A percentile compares a stretch with the other conserved stretches of the same genome.
phyloP scores from a whole-genome alignment of 352 stramenopile species.

The Globisporangium cylindrosporum region DNA sequence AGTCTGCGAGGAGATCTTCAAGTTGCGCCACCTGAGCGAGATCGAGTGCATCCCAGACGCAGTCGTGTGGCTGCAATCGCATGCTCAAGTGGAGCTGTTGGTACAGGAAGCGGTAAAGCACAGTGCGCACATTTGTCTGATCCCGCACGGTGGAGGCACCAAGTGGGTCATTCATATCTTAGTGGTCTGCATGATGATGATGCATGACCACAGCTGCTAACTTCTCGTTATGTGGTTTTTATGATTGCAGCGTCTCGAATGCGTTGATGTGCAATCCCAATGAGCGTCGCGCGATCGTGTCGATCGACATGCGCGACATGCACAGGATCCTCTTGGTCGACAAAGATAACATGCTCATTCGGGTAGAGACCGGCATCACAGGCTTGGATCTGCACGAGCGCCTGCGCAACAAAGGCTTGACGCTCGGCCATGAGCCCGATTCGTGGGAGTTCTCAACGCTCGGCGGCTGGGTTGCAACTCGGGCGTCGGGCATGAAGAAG shows the following conservation, averaged over 20 bases:
- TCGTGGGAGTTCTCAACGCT: slow-evolving; percentile 93
- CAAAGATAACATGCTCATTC: slow-evolving; percentile 82
- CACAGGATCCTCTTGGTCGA: slow-evolving; percentile 62
- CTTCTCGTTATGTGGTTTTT: neutral
- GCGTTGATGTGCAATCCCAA: slow-evolving; percentile 53
- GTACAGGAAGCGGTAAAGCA: slow-evolving; percentile 63
- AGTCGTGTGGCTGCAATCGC: slow-evolving; percentile 86
- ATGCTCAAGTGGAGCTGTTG: slow-evolving; percentile 83
- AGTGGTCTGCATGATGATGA: neutral
- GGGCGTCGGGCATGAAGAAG: slow-evolving; percentile 94
- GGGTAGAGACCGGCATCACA: slow-evolving; percentile 90
- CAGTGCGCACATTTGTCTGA: slow-evolving; percentile 80
- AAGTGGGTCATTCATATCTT: slow-evolving; percentile 51
- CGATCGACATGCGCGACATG: slow-evolving; percentile 93
- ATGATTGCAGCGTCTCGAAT: slow-evolving; percentile 44
- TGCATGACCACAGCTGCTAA: neutral
- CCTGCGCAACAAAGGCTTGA: slow-evolving; percentile 82
- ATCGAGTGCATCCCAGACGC: slow-evolving; percentile 84
- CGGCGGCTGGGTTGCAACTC: slow-evolving; percentile 91
- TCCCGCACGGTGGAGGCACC: slow-evolving; percentile 94
- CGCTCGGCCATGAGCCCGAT: slow-evolving; percentile 91
- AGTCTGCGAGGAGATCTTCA: slow-evolving; percentile 61
- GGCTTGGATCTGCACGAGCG: slow-evolving; percentile 87
- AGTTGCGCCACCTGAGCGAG: slow-evolving; percentile 38
- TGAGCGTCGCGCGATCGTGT: slow-evolving; percentile 90